Conservation (phyloP, 2,329 filamentous ascomycete species). For the Phaeomoniella chlamydospora region DNA sequence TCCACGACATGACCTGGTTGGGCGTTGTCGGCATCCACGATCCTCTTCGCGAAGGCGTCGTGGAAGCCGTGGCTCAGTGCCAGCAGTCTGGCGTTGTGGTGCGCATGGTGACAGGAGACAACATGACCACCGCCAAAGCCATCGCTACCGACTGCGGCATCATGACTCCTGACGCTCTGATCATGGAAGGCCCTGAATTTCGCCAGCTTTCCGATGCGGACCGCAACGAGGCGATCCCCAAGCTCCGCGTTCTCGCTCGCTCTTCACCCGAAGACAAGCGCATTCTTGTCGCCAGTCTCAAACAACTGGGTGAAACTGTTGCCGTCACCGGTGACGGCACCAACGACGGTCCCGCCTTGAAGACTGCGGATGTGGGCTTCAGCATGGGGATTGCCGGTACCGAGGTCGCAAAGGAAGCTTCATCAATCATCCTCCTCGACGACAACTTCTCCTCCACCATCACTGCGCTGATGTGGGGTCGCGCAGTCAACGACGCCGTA, state of each 20-base stretch:
- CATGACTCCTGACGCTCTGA: constrained; percentile 39
- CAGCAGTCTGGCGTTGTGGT: constrained; percentile 55
- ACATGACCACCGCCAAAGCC: constrained; percentile 55
- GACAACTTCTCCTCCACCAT: constrained; percentile 53
- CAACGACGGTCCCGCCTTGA: constrained; percentile 51
- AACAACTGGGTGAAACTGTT: constrained; percentile 47
- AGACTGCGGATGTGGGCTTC: constrained; percentile 52
- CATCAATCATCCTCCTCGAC: constrained; percentile 53
- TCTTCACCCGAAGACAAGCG: constrained; percentile 55
- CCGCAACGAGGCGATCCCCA: constrained; percentile 43
- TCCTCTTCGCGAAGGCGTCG: constrained; percentile 53
- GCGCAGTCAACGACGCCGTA: constrained; percentile 53
- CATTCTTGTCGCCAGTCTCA: constrained; percentile 46
- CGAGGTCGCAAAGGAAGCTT: constrained; percentile 54
- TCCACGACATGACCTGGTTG: constrained; percentile 59
- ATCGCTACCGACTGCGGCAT: constrained; percentile 65
- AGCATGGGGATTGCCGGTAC: constrained; percentile 55
- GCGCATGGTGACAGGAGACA: constrained; percentile 63
- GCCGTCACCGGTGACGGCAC: constrained; percentile 52
- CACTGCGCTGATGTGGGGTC: constrained; percentile 54
- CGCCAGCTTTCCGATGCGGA: constrained; percentile 44
- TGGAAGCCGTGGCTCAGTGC: constrained; percentile 52
- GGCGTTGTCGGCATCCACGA: constrained; percentile 63
- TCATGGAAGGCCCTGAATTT: constrained; percentile 57
- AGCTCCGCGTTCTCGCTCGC: constrained; percentile 48